Evolutionary conservation across 768 basidiomycete species (phyloP).

Genomic region (Postia placenta): DNA sequence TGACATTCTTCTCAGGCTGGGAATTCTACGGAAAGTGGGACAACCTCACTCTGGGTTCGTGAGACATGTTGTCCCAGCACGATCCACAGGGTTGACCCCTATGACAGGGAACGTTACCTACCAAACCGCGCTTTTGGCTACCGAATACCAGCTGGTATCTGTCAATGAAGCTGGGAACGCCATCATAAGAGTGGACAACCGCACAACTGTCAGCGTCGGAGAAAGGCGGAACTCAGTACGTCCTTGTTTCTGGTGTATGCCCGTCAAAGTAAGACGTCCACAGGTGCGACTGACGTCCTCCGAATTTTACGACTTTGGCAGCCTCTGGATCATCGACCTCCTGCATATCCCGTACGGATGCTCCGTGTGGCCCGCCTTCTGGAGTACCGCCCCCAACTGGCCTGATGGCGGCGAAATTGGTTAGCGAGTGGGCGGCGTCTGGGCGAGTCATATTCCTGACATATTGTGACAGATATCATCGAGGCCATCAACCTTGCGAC

Average conservation of each 20-base stretch:
- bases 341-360: slow-evolving; percentile 53
- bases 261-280: neutral
- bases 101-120: slow-evolving; percentile 63
- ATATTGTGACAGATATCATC: slow-evolving; percentile 42
- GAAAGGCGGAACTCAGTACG: slow-evolving; percentile 56
- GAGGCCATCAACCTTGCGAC: slow-evolving; percentile 50
- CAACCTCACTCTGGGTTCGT: slow-evolving; percentile 32
- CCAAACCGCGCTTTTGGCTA: slow-evolving; percentile 42
- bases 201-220: slow-evolving; percentile 43
- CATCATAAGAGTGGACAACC: slow-evolving; percentile 72
- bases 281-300: slow-evolving; percentile 42
- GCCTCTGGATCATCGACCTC: slow-evolving; percentile 40
- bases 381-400: slow-evolving; percentile 32
- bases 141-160: slow-evolving; percentile 46
- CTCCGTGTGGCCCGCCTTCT: slow-evolving; percentile 41
- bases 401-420: slow-evolving; percentile 36
- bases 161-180: slow-evolving; percentile 56
- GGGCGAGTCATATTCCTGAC: neutral
- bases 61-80: too few relatives aligned
- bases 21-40: slow-evolving; percentile 36
- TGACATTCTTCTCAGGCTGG: slow-evolving; percentile 40
- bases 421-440: neutral
- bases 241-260: neutral
- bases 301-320: slow-evolving; percentile 37
- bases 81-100: too few relatives aligned